Base-by-base conservation (phyloP, 1,284 basidiomycete species). In the Cryptococcus maquisensis region DNA sequence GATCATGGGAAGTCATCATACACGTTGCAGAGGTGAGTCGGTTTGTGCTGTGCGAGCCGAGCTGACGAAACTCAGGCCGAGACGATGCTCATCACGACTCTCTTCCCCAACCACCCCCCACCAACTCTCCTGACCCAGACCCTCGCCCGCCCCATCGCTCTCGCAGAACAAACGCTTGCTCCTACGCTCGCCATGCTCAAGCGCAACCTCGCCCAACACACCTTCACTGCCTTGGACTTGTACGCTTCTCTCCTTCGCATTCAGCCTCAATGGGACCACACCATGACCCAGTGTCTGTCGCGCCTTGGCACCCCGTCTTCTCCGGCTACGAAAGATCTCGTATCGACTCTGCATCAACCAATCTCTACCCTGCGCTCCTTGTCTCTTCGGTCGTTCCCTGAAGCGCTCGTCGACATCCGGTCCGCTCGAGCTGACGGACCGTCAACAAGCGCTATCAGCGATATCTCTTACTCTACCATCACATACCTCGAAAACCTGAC, bases 321-420 rank as follows among this genome's bases (percentile, higher is more conserved):
- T 4, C 38, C 56, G 0, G 54, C 57, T 7, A 47, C 54, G 4
- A 52, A 52, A 40, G 67, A 70, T 1, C 35, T 71, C 5, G 48
- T 56, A 12, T 41, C 49, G 3, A 59, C 66, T 1, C 55, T 68
- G 4, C 45, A 51, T 5, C 43, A 41, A 2, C 56, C 67, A 3
- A 46, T 72, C 18, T 56, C 61, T n/a, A 62, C 60, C 5, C 52
- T 73, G 8, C 62, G 70, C 7, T 55, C 54, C 6, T 57, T 74
- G 13, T 64, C 60, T 10, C 58, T 67, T 16, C 64, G 75, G 15
- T 71, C 69, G n/a, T 77, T 75, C 68, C 73, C 75, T 13, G 73
- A 75, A 52, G 54, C 69, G 1, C 58, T 75, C 16, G 73, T 74
- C 10, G 75, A 77, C 59, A 73, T 77, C 43, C 62, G 67, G 15